phyloP scores from a whole-genome alignment of 2,329 filamentous ascomycete genomes.

The Neonectria sp. region DNA sequence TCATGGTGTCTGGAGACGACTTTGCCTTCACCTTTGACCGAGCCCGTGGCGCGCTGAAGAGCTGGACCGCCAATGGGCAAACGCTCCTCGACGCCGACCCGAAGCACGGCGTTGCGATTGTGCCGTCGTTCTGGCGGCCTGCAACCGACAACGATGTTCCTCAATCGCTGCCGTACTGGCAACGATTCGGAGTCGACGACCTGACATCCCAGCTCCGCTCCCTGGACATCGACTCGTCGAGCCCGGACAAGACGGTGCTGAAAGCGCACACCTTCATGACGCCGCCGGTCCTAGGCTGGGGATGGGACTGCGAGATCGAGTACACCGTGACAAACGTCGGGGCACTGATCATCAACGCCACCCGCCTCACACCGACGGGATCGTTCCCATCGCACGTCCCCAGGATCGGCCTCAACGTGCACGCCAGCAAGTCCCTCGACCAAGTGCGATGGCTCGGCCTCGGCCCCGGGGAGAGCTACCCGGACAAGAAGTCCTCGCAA shows the following conservation, averaged over 20 bases:
- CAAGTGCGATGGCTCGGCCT: conserved; percentile 72
- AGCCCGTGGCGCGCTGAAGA: conserved; percentile 59
- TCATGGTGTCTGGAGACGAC: conserved; percentile 38
- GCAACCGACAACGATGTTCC: conserved; percentile 76
- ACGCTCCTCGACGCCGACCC: conserved; percentile 55
- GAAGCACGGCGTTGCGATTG: conserved; percentile 54
- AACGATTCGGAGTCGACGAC: conserved; percentile 63
- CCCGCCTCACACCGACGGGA: conserved; percentile 61
- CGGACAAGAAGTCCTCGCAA: conserved; percentile 72
- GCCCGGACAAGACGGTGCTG: conserved; percentile 63
- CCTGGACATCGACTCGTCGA: conserved; percentile 54
- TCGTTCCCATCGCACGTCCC: conserved; percentile 70
- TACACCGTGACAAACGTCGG: conserved; percentile 67
- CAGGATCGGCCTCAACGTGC: conserved; percentile 72
- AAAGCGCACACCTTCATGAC: conserved; percentile 69
- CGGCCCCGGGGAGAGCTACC: conserved; percentile 75
- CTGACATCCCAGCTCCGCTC: conserved; percentile 64
- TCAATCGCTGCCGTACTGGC: conserved; percentile 70
- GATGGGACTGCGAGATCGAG: conserved; percentile 61
- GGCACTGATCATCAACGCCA: conserved; percentile 61
- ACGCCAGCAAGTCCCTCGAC: conserved; percentile 62
- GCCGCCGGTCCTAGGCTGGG: conserved; percentile 75
- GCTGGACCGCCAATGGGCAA: conserved; percentile 56
- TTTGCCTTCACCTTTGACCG: conserved; percentile 62
- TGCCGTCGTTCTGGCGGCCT: conserved; percentile 73